phyloP scores from a whole-genome alignment of 768 basidiomycete genomes.

The Filobasidium floriforme region DNA sequence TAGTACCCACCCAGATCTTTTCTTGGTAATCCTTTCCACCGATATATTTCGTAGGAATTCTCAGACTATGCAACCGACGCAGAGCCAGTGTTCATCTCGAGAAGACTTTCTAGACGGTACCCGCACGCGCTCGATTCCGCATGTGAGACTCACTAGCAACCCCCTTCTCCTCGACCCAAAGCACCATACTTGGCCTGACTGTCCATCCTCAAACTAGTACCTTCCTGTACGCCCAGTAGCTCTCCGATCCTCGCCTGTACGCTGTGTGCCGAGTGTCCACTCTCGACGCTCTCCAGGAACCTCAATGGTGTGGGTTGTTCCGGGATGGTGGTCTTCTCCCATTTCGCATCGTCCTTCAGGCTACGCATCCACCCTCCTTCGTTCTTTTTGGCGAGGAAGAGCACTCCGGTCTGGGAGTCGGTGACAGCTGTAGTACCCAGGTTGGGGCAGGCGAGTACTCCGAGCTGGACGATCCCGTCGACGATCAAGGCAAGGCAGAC shows the following conservation, averaged over 20 bases:
- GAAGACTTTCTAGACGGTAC: constrained; percentile 59
- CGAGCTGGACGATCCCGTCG: constrained; percentile 68
- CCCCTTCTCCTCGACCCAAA: constrained; percentile 77
- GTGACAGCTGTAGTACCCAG: constrained; percentile 55
- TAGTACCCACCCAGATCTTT: constrained; percentile 72
- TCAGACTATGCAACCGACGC: constrained; percentile 27
- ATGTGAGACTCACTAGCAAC: constrained; percentile 39
- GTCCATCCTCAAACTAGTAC: constrained; percentile 73
- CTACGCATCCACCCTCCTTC: constrained; percentile 53
- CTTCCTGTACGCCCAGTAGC: constrained; percentile 53
- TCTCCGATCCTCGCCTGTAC: constrained; percentile 68
- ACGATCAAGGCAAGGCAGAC: constrained; percentile 80
- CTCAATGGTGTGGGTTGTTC: constrained; percentile 46
- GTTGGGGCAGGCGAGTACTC: constrained; percentile 89
- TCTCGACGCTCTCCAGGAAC: constrained; percentile 87
- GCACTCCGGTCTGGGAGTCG: constrained; percentile 59
- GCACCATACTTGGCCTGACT: constrained; percentile 91
- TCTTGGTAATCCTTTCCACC: constrained; percentile 64
- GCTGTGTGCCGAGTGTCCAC: constrained; percentile 80
- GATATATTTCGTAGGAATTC: constrained; percentile 45
- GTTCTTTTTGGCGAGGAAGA: constrained; percentile 80
- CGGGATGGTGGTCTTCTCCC: constrained; percentile 51
- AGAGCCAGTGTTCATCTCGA: no score
- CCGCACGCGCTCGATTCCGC: constrained; percentile 54
- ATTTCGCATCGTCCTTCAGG: constrained; percentile 7